phyloP scores from a whole-genome alignment of 2,329 filamentous ascomycete genomes.

The Aspergillus neotritici region DNA sequence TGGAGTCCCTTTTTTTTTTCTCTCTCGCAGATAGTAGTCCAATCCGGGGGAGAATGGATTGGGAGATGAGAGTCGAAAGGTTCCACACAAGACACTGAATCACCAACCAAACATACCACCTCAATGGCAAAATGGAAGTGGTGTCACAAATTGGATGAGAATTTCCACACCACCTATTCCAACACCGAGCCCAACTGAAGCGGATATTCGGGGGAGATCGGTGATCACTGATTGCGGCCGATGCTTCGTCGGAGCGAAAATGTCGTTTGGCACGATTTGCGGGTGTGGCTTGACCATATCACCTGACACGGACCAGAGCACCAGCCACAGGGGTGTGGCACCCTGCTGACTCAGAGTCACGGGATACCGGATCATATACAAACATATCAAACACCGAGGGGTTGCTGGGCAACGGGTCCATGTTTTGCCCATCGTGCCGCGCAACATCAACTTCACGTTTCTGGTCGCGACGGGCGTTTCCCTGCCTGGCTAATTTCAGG shows the following conservation, averaged over 20 bases:
- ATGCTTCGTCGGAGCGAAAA: slow-evolving; percentile 15
- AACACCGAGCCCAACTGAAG: slow-evolving; percentile 8
- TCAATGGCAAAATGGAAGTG: not conserved
- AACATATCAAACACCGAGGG: slow-evolving; percentile 10
- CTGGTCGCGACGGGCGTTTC: slow-evolving; percentile 14
- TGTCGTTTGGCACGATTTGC: slow-evolving; percentile 14
- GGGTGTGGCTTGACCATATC: slow-evolving; percentile 13
- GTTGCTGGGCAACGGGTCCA: slow-evolving; percentile 48
- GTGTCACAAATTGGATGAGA: too few species aligned
- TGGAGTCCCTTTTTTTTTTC: too few species aligned
- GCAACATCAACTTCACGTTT: slow-evolving; percentile 12
- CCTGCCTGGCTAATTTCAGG: slow-evolving; percentile 13
- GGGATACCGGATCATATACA: slow-evolving; percentile 7
- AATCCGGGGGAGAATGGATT: too few species aligned
- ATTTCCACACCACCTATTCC: slow-evolving; percentile 7
- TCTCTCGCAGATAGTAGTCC: too few species aligned
- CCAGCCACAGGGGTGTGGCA: slow-evolving; percentile 13
- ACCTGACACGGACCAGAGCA: slow-evolving; percentile 10
- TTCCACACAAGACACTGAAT: too few species aligned
- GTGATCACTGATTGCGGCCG: slow-evolving; percentile 6
- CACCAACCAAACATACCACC: too few species aligned
- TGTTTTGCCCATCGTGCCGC: slow-evolving; percentile 17
- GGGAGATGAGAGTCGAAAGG: too few species aligned
- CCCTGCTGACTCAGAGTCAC: slow-evolving; percentile 7
- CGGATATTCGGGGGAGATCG: slow-evolving; percentile 5